phyloP scores from a whole-genome alignment of 345 rosid genomes.

The Sapria himalayana region DNA sequence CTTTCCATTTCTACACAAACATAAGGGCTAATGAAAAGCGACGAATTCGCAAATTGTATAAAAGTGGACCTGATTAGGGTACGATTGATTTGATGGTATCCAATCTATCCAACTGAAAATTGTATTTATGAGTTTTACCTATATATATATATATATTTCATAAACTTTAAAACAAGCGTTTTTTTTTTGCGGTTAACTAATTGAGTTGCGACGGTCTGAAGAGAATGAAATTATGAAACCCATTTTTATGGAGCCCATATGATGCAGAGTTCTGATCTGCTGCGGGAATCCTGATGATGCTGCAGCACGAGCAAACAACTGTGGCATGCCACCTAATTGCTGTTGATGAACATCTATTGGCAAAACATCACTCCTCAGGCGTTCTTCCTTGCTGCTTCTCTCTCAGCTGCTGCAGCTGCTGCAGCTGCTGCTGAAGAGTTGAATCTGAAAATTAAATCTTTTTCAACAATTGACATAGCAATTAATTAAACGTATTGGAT shows the following conservation, averaged over 20 bases:
- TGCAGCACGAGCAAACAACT: constrained; percentile 69
- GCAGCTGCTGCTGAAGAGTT: constrained; percentile 39
- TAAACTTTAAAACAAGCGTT: too few relatives aligned
- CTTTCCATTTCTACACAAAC: too few relatives aligned
- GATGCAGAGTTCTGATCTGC: constrained; percentile 29
- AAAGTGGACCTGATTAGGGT: too few relatives aligned
- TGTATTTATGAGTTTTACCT: too few relatives aligned
- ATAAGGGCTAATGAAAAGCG: too few relatives aligned
- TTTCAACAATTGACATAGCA: too few relatives aligned
- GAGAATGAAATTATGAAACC: constrained; percentile 21
- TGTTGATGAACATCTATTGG: constrained; percentile 18
- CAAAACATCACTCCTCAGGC: constrained; percentile 40
- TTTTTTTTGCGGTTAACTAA: neutral
- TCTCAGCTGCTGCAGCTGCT: too few relatives aligned
- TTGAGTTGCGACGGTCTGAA: constrained; percentile 22
- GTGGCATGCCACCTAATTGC: constrained; percentile 7
- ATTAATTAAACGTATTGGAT: neutral
- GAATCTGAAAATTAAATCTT: constrained; percentile 10
- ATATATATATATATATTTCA: too few relatives aligned
- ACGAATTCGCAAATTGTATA: neutral
- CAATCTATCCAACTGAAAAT: too few relatives aligned
- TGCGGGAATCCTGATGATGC: constrained; percentile 99
- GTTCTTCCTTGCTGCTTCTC: constrained; percentile 35
- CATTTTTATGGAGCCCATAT: constrained; percentile 51
- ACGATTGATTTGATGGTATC: too few relatives aligned